Evolutionary conservation across 129 eudicot species (phyloP).

Genomic region (Centaurea solstitialis): DNA sequence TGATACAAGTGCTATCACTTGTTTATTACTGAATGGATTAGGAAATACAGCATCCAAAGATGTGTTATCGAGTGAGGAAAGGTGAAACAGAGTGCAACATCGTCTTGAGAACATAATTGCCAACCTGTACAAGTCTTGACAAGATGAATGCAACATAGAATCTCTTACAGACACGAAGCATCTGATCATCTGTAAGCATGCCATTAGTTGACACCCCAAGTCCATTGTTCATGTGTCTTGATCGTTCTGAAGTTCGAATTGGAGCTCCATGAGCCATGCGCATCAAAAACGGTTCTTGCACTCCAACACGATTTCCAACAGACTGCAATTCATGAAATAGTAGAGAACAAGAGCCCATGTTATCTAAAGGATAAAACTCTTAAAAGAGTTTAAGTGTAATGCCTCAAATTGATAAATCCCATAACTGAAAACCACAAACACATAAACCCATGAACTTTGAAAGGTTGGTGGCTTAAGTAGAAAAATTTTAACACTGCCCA

Average conservation of each 20-base stretch:
- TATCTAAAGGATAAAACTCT: not conserved
- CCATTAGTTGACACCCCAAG: slow-evolving; percentile 50
- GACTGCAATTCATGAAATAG: slow-evolving; percentile 54
- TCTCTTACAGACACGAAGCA: slow-evolving; percentile 83
- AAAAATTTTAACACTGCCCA: slow-evolving; percentile 2
- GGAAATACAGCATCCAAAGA: too few species aligned
- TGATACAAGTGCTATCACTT: not conserved
- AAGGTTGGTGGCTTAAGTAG: not conserved
- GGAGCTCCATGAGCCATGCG: slow-evolving; percentile 99
- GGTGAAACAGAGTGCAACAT: too few species aligned
- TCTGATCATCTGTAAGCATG: slow-evolving; percentile 75
- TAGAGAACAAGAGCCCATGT: not conserved
- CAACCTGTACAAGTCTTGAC: slow-evolving; percentile 93
- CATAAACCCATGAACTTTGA: not conserved
- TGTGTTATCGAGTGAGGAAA: too few species aligned
- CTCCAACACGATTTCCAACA: slow-evolving; percentile 96
- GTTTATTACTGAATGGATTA: too few species aligned
- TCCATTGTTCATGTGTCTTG: slow-evolving; percentile 54
- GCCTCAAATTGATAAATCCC: not conserved
- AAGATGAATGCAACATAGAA: slow-evolving; percentile 92
- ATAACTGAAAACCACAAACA: not conserved
- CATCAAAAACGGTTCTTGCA: slow-evolving; percentile 92
- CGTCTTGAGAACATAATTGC: not conserved
- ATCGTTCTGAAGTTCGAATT: slow-evolving; percentile 52
- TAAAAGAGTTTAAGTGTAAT: not conserved